Evolutionary conservation across 305 asterid species (phyloP).

Genomic region (Ruellia speciosa): DNA sequence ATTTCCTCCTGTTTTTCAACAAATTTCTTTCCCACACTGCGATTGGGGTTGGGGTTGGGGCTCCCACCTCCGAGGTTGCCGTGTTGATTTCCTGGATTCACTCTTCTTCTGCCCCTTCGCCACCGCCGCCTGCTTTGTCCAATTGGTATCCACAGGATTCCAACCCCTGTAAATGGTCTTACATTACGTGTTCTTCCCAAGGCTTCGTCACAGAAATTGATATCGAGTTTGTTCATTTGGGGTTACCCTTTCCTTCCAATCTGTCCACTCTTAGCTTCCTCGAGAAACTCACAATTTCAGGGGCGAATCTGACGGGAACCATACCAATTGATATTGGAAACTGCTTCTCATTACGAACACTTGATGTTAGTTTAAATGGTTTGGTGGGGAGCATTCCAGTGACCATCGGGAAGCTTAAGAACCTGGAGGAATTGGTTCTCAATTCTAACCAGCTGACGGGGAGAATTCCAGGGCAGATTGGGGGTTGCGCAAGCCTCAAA

Average conservation of each 20-base stretch:
- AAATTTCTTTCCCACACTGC: conserved; percentile 21
- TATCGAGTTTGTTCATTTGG: conserved; percentile 40
- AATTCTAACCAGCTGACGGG: conserved; percentile 67
- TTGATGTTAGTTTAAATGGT: conserved; percentile 59
- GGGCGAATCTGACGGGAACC: conserved; percentile 64
- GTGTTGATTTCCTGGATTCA: conserved; percentile 60
- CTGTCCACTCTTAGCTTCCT: conserved; percentile 48
- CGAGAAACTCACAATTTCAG: conserved; percentile 39
- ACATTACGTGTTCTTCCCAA: conserved; percentile 40
- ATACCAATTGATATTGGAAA: conserved; percentile 64
- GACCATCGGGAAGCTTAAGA: conserved; percentile 41
- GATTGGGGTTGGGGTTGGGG: not conserved
- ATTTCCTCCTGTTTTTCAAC: conserved; percentile 25
- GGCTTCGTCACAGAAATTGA: conserved; percentile 38
- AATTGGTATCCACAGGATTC: conserved; percentile 49
- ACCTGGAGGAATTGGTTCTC: conserved; percentile 50
- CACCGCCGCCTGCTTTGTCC: conserved; percentile 34
- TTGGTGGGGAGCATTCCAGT: conserved; percentile 52
- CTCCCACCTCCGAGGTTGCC: conserved; percentile 33
- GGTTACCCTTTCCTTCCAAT: conserved; percentile 56
- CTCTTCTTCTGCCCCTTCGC: conserved; percentile 26
- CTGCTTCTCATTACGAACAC: conserved; percentile 29
- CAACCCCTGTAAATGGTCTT: conserved; percentile 67
- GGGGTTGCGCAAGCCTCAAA: conserved; percentile 39
- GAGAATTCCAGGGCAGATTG: conserved; percentile 46